Evolutionary conservation across 768 basidiomycete species (phyloP).

Genomic region (Mycena kentingensis): DNA sequence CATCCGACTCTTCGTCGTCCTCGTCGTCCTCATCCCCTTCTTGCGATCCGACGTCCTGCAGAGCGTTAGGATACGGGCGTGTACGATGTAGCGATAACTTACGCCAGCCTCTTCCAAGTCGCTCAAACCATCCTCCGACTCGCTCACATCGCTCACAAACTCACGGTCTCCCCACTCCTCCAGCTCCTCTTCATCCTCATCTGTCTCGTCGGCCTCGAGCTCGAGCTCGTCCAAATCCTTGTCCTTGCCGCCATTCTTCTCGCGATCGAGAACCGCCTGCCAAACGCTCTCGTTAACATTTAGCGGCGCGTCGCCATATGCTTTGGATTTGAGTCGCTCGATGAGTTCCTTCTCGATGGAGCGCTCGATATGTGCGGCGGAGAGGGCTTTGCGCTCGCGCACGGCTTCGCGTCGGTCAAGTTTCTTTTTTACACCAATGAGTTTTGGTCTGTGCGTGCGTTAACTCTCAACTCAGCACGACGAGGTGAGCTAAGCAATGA

Average conservation of each 20-base stretch:
- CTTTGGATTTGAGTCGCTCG: constrained; percentile 92
- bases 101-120: constrained; percentile 73
- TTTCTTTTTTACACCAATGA: constrained; percentile 96
- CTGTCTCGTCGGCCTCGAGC: constrained; percentile 56
- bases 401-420: constrained; percentile 89
- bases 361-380: constrained; percentile 92
- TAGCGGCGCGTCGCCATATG: constrained; percentile 95
- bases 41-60: constrained; percentile 41
- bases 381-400: constrained; percentile 93
- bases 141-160: constrained; percentile 76
- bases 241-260: constrained; percentile 54
- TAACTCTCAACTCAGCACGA: constrained; percentile 1
- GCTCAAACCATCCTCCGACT: constrained; percentile 63
- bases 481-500: not conserved
- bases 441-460: constrained; percentile 81
- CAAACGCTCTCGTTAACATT: constrained; percentile 98
- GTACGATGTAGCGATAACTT: constrained; percentile 31
- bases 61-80: not conserved
- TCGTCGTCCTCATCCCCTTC: constrained; percentile 43
- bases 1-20: constrained; percentile 34
- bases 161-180: constrained; percentile 64
- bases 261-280: constrained; percentile 87
- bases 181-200: constrained; percentile 61
- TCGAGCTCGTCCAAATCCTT: constrained; percentile 50
- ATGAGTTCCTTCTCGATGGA: constrained; percentile 96